Percentiles rank a stretch among this genome's conserved stretches.
Evolutionary conservation across 2,329 filamentous ascomycete species (phyloP).

Genomic region (Cucurbitaria berberidis): DNA sequence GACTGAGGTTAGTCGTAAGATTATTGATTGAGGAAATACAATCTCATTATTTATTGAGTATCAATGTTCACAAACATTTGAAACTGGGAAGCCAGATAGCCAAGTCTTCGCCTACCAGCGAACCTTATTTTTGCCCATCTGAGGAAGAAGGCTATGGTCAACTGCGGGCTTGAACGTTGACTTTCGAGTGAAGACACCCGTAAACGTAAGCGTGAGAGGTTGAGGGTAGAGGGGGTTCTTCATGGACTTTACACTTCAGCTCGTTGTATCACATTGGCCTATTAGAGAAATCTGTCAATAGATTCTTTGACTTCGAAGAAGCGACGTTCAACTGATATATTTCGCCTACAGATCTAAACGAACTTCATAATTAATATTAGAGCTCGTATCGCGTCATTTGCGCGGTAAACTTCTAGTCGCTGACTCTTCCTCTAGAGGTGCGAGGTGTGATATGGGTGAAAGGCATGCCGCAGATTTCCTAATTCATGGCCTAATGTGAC

Average conservation of each 20-base stretch:
- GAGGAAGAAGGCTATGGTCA: slow-evolving; percentile 8
- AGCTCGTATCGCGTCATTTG: slow-evolving; percentile 40
- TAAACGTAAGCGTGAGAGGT: background rate
- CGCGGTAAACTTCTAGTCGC: slow-evolving; percentile 32
- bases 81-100: slow-evolving; percentile 15
- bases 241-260: slow-evolving; percentile 15
- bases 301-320: slow-evolving; percentile 23
- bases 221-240: background rate
- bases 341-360: slow-evolving; percentile 18
- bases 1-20: background rate
- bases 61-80: slow-evolving; percentile 3
- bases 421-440: slow-evolving; percentile 29
- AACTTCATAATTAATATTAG: slow-evolving; percentile 39
- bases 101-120: slow-evolving; percentile 19
- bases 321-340: slow-evolving; percentile 26
- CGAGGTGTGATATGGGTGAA: slow-evolving; percentile 38
- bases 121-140: slow-evolving; percentile 11
- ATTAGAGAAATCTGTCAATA: slow-evolving; percentile 40
- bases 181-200: slow-evolving; percentile 2
- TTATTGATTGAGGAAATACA: background rate
- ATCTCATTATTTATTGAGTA: background rate
- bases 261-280: slow-evolving; percentile 7
- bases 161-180: background rate
- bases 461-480: slow-evolving; percentile 40
- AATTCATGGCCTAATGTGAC: slow-evolving; percentile 42